Base-by-base conservation (phyloP, 2,329 filamentous ascomycete species). In the Boeremia exigua region DNA sequence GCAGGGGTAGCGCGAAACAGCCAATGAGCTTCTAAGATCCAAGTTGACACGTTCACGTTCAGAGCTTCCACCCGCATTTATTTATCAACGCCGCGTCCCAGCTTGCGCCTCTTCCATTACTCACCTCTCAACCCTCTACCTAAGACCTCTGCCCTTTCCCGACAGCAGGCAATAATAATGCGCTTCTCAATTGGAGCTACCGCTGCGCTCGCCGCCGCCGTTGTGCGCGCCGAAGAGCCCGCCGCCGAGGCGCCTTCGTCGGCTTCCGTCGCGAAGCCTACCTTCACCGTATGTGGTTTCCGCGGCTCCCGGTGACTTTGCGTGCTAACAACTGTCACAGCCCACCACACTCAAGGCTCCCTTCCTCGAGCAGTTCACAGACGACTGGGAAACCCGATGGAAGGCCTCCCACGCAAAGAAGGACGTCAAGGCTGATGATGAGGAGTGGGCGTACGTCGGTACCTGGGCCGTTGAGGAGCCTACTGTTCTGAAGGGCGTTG, bases 401-500 rank as follows among this genome's bases (percentile, higher is more conserved):
- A 92, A 94, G 81, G 86, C 90, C 55, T 98, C 94, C 44, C 89
- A 95, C 76, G 95, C 95, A 67, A 98, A 98, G 87, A 99, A 99
- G 87, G 90, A 90, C 72, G 86, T 88, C 65, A 86, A 84, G 75
- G 87, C 88, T 60, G 87, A 88, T 59, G 91, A 96, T 65, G 80
- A 82, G 70, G 94, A 98, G 75, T 98, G 95, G 95, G 92, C 93
- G 52, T 99, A 96, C 77, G 87, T 98, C 62, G 95, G 95, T 79
- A 91, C 92, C 79, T 99, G 95, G 95, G 81, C 92, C 46, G 95
- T 97, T 59, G 95, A 99, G 83, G 95, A 98, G 85, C 95, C 95
- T 49, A 81, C 81, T 60, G 87, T 95, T 72, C 89, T 90, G 79
- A 96, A 95, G 83, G 95, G 92, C 70, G 95, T 97, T 69, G 88